Base-by-base conservation (phyloP, 2,329 filamentous ascomycete genomes). In the Ceratocystiopsis brevicomis region DNA sequence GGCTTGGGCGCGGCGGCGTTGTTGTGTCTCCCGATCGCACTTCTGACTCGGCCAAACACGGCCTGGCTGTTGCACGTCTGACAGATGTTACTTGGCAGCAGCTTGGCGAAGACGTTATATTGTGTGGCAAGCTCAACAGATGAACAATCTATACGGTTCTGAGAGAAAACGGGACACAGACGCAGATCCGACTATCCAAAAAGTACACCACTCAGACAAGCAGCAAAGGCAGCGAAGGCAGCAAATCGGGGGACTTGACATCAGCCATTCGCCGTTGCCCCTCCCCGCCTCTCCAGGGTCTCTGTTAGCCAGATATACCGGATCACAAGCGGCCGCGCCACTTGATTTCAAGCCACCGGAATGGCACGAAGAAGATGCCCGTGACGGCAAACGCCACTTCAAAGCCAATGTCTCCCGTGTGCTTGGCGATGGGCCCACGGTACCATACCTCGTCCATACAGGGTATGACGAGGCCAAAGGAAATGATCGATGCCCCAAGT, bases 1-100 rank as follows among this genome's bases (percentile, higher is more conserved):
- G 85, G 73, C 67, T 96, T n/a, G 88, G 88, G 2, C 68, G 72
- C 47, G 84, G 82, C 3, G 85, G 85, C 9, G 82, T 95, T 11
- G 68, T 76, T 12, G 83, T 94, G 3, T 78, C 75, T 39, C 88
- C 87, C 2, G 65, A 73, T 17, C 66, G 73, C 33, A 69, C 67
- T 37, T 53, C 58, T 3, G 67, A 68, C 44, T 57, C 61, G 2
- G 56, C 66, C 16, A 73, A 70, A 3, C 61, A 62, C 39, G 67
- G 69, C 5, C 59, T 71, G 40, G 67, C 79, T 8, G 76, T 76
- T 1, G 73, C 78, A 15, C 75, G 77, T 50, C 65, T 92, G 39
- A 66, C 61, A 39, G 66, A 78, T 44, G 75, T 84, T 12, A 69
- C 63, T 46, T 93, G 85, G 85, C 68, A 75, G 43, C 81, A 81